Conservation (phyloP, 176 grass and related monocot genomes). For the Raddia guianensis region DNA sequence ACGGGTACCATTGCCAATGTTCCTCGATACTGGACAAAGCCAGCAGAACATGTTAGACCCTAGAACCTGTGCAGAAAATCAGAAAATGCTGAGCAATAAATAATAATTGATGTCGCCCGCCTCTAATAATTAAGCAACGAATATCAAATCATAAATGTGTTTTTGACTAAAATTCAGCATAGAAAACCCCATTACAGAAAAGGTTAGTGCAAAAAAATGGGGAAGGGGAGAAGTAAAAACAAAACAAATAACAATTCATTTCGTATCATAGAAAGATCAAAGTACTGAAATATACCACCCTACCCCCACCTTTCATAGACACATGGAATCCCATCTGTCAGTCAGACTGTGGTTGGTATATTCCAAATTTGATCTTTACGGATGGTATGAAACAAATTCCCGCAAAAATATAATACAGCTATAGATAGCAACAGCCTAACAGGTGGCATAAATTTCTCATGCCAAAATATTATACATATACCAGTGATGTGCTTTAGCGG, state of each 20-base stretch:
- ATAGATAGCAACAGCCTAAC: neutral
- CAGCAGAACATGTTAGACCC: conserved; percentile 80
- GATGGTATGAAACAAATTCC: too few relatives aligned
- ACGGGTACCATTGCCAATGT: conserved; percentile 60
- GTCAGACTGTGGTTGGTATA: too few relatives aligned
- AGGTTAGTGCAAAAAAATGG: conserved; percentile 14
- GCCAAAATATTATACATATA: conserved; percentile 12
- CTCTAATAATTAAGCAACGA: conserved; percentile 22
- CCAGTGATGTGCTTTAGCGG: neutral
- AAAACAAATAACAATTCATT: too few relatives aligned
- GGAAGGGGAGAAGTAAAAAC: neutral
- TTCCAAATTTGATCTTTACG: too few relatives aligned
- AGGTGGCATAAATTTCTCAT: neutral
- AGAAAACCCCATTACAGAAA: neutral
- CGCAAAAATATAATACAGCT: neutral
- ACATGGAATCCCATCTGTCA: too few relatives aligned
- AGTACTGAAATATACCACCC: too few relatives aligned
- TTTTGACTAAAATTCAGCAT: neutral
- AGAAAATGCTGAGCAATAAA: neutral
- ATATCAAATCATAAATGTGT: conserved; percentile 23
- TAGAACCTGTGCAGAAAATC: conserved; percentile 54
- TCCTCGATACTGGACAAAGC: conserved; percentile 63
- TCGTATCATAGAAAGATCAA: too few relatives aligned
- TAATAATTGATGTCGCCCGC: neutral
- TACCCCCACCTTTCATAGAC: too few relatives aligned